These are phyloP conservation scores for Dimocarpus longan DNA, from an alignment of 345 rosid species.

Conservation along the genomic window DNA sequence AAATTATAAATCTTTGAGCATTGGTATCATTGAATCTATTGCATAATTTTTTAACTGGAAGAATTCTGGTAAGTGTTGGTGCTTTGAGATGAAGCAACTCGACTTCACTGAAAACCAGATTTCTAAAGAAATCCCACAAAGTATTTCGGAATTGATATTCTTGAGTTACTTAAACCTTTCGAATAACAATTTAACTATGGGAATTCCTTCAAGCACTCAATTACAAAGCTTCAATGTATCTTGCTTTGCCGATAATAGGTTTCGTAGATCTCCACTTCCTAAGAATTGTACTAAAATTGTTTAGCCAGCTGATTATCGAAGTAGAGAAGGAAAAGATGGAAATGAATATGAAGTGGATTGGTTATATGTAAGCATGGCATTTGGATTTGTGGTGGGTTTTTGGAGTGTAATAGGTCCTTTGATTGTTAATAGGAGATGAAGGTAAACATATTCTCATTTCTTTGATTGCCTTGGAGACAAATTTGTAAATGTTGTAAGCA, in stretches of 20 bases:
- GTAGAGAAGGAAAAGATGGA: too few relatives aligned
- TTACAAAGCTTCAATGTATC: neutral
- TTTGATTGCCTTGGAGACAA: neutral
- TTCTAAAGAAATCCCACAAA: neutral
- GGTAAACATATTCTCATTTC: neutral
- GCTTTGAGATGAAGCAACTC: neutral
- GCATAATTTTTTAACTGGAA: neutral
- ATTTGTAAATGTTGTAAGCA: neutral
- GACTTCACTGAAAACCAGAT: neutral
- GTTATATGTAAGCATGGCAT: neutral
- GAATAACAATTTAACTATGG: neutral
- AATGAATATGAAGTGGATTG: too few relatives aligned
- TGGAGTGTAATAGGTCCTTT: neutral
- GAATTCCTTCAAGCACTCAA: slow-evolving; percentile 4
- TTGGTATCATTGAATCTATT: neutral
- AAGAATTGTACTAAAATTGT: too few relatives aligned
- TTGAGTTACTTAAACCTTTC: neutral
- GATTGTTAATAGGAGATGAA: neutral
- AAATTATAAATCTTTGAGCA: neutral
- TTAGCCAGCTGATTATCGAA: too few relatives aligned
- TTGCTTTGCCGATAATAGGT: too few relatives aligned
- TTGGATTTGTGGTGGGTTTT: neutral
- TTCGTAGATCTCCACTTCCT: too few relatives aligned
- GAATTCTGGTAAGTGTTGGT: neutral
- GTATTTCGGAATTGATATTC: neutral